phyloP scores from a whole-genome alignment of 108 stramenopile genomes.

The Tribonema minus region DNA sequence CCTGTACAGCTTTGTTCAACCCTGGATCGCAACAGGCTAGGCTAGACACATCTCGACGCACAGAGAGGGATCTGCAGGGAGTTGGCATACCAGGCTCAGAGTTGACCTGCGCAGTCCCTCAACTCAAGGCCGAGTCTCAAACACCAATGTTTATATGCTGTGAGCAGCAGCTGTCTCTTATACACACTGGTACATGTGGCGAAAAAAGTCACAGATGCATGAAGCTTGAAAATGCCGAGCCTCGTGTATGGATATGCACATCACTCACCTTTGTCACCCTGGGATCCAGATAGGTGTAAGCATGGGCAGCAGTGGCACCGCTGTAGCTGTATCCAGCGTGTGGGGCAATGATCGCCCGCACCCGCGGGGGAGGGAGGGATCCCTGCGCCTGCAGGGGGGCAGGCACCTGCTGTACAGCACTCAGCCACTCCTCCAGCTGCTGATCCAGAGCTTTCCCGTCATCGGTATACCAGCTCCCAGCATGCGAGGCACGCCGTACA shows the following conservation, averaged over 20 bases:
- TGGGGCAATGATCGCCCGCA: slow-evolving; percentile 34
- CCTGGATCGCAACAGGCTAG: no score
- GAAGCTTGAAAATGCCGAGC: no score
- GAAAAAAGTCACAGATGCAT: background rate
- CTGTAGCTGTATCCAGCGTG: slow-evolving; percentile 52
- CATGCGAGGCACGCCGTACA: slow-evolving; percentile 7
- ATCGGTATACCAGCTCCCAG: slow-evolving; percentile 26
- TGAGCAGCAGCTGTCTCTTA: background rate
- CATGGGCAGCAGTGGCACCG: slow-evolving; percentile 43
- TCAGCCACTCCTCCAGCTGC: background rate
- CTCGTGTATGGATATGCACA: background rate
- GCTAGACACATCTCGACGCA: no score
- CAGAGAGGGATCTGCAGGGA: no score
- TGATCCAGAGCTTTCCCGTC: background rate
- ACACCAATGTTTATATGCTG: background rate
- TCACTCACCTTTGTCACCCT: background rate
- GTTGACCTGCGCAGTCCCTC: no score
- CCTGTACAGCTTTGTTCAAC: no score
- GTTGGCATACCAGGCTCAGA: no score
- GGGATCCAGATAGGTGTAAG: slow-evolving; percentile 44
- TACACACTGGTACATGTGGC: background rate
- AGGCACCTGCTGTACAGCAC: background rate
- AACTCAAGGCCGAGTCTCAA: no score
- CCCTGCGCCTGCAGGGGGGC: background rate
- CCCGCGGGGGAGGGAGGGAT: background rate